Percentiles rank a stretch among this genome's conserved stretches.
Conservation (phyloP, 169 alveolate genomes). For the Cryptosporidium parvum region DNA sequence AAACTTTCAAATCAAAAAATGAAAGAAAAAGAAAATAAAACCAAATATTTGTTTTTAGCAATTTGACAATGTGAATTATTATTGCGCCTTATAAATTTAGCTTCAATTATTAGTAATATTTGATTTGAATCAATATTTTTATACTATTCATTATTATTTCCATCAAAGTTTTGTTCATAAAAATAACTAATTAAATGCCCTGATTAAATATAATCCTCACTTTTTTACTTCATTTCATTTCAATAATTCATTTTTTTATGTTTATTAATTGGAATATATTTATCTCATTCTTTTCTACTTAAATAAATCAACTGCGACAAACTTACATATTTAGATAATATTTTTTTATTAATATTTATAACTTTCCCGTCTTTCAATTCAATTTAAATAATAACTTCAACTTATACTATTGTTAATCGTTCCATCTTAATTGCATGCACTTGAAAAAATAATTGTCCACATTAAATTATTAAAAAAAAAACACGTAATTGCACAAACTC, state of each 20-base stretch:
- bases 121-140: too few species aligned
- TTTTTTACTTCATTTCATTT: neutral
- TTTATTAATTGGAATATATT: neutral
- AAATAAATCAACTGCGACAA: too few species aligned
- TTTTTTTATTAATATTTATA: too few species aligned
- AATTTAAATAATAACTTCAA: neutral
- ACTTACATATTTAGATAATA: too few species aligned
- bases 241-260: neutral
- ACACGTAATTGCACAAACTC: conserved; percentile 3
- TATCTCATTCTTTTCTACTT: too few species aligned
- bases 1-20: too few species aligned
- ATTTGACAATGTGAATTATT: neutral
- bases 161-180: neutral
- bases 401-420: too few species aligned
- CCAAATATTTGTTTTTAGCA: too few species aligned
- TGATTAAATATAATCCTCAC: neutral
- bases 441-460: neutral
- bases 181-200: neutral
- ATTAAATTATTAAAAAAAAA: neutral
- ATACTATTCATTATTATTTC: neutral
- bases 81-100: neutral
- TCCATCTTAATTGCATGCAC: neutral
- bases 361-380: too few species aligned
- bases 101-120: too few species aligned
- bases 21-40: too few species aligned